phyloP scores from a whole-genome alignment of 2,329 filamentous ascomycete species.

The Trichoderma hamatum region DNA sequence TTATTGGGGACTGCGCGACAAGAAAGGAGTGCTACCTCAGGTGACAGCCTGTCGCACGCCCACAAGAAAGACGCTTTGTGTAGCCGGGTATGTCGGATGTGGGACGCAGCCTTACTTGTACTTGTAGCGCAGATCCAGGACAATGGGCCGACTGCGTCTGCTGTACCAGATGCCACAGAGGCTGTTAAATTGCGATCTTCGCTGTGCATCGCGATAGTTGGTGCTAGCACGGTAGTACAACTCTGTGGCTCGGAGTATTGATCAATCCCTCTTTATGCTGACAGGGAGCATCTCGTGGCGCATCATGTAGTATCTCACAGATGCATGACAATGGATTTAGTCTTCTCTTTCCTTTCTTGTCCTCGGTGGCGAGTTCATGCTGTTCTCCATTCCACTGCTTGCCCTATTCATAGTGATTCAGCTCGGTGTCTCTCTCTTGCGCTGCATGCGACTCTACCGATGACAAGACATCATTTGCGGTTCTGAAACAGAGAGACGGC shows the following conservation, averaged over 20 bases:
- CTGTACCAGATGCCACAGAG: not conserved
- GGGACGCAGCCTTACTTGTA: constrained; percentile 4
- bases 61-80: not conserved
- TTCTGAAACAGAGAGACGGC: not conserved
- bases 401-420: not conserved
- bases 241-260: not conserved
- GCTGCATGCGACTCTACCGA: not conserved
- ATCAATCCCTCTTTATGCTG: not conserved
- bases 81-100: not conserved
- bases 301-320: not conserved
- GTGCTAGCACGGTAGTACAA: not conserved
- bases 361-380: not conserved
- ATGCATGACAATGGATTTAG: not conserved
- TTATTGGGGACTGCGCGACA: not conserved
- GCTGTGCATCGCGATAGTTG: constrained; percentile 6
- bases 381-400: not conserved
- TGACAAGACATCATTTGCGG: not conserved
- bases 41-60: not conserved
- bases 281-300: not conserved
- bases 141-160: constrained; percentile 6
- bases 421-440: not conserved
- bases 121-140: constrained; percentile 1
- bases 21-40: not conserved
- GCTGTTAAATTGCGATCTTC: constrained; percentile 19
- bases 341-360: not conserved